These are phyloP conservation scores for Gracilaria gracilis DNA, from an alignment of 23 red algal species.

Conservation along the genomic window DNA sequence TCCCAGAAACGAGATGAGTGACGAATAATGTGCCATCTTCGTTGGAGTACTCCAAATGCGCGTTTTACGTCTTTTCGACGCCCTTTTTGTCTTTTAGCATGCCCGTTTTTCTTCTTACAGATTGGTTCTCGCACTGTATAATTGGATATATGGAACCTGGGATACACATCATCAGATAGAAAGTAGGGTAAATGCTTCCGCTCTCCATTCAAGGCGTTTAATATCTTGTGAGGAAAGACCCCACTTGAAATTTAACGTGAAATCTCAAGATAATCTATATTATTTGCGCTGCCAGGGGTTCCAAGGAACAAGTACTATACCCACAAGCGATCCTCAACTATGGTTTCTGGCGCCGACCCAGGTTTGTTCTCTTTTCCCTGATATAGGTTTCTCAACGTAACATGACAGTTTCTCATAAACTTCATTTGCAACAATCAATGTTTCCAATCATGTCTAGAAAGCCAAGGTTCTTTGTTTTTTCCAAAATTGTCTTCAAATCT, in stretches of 20 bases:
- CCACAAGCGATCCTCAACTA: conserved; percentile 32
- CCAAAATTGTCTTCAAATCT: not conserved
- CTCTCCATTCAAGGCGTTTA: too few species aligned
- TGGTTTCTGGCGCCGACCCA: too few species aligned
- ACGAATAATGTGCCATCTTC: too few species aligned
- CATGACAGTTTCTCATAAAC: conserved; percentile 20
- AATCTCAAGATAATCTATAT: conserved; percentile 31
- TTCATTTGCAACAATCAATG: conserved; percentile 46
- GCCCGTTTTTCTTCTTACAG: not conserved
- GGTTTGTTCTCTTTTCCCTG: conserved; percentile 27
- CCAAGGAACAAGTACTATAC: too few species aligned
- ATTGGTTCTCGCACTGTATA: too few species aligned
- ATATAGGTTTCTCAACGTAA: not conserved
- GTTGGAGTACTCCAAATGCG: conserved; percentile 37
- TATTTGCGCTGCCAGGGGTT: conserved; percentile 18
- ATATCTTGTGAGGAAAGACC: too few species aligned
- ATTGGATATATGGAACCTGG: not conserved
- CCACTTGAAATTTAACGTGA: too few species aligned
- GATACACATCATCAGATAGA: conserved; percentile 18
- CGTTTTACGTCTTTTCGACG: conserved; percentile 26
- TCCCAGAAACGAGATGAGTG: too few species aligned
- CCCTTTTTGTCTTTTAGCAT: not conserved
- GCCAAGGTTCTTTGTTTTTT: not conserved
- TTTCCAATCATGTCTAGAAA: conserved; percentile 35
- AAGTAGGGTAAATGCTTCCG: not conserved